Base-by-base conservation (phyloP, 257 asterid genomes). In the Solanum neorickii region DNA sequence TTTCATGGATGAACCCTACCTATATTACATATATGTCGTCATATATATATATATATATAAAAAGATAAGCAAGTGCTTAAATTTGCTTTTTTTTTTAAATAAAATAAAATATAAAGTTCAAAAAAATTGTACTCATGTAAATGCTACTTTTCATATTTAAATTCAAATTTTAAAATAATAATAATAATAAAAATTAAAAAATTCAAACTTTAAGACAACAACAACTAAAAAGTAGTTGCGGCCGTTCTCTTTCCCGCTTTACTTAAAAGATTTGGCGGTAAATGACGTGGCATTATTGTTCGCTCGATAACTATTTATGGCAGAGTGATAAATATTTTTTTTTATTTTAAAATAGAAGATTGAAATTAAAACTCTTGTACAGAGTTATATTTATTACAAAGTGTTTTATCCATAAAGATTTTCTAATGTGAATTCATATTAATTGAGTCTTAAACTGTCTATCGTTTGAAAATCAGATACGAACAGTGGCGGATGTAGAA, bases 401-500 rank as follows among this genome's bases (percentile, higher is more conserved):
- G 29, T 23, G n/a, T n/a, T n/a, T n/a, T n/a, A n/a, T n/a, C n/a
- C n/a, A n/a, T n/a, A n/a, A n/a, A n/a, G n/a, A n/a, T n/a, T n/a
- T n/a, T n/a, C n/a, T n/a, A n/a, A n/a, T n/a, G 18, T 12, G 1
- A 65, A n/a, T n/a, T n/a, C 8, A n/a, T 0, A 25, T 65, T 65
- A 5, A 0, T 5, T 12, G 0, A 0, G 18, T 9, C 1, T 18
- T n/a, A 1, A 65, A 65, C 0, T 5, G 29, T 0, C 7, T 62
- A 23, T 5, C 2, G 4, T 10, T 5, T 0, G 10, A 11, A n/a
- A 23, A 62, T n/a, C 31, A 11, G 39, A 37, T 35, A 35, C 1
- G 37, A 35, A 35, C n/a, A n/a, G n/a, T n/a, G n/a, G n/a, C n/a
- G n/a, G n/a, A n/a, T n/a, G n/a, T n/a, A n/a, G n/a, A n/a, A n/a